phyloP scores from a whole-genome alignment of 75 land plant species.

The Pseudotsuga menziesii region DNA sequence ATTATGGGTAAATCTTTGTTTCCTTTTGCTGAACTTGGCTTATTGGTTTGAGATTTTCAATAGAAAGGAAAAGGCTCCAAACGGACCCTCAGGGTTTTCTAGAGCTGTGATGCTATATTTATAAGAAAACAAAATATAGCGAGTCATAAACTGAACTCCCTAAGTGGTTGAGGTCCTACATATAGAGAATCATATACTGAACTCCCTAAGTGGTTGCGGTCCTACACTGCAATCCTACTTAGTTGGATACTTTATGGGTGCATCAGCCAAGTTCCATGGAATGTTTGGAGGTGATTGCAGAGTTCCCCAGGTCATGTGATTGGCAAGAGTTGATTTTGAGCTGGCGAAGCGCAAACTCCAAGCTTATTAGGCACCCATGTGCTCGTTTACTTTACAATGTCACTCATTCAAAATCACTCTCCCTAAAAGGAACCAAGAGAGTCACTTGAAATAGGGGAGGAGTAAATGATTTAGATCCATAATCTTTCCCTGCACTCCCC shows the following conservation, averaged over 20 bases:
- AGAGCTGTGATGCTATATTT: not conserved
- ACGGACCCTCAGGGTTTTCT: not conserved
- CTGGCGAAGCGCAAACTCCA: too few relatives aligned
- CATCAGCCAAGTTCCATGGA: not conserved
- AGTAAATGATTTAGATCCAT: too few relatives aligned
- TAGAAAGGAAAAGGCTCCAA: not conserved
- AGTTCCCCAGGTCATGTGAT: not conserved
- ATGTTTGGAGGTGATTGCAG: not conserved
- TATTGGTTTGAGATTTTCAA: not conserved
- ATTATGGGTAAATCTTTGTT: conserved; percentile 58
- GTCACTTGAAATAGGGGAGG: too few relatives aligned
- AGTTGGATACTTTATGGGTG: not conserved
- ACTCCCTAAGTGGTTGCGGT: not conserved
- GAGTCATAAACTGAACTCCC: not conserved
- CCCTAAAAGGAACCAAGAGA: too few relatives aligned
- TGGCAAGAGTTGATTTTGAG: not conserved
- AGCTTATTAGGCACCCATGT: too few relatives aligned
- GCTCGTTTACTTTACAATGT: too few relatives aligned
- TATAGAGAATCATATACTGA: not conserved
- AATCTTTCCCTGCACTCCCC: too few relatives aligned
- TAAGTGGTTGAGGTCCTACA: not conserved
- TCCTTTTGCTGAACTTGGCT: conserved; percentile 4
- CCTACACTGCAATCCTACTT: not conserved
- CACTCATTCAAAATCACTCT: too few relatives aligned
- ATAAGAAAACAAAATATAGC: not conserved